These are phyloP conservation scores for Penicillium corylophilum DNA, from an alignment of 2,329 filamentous ascomycete genomes.

Conservation along the genomic window DNA sequence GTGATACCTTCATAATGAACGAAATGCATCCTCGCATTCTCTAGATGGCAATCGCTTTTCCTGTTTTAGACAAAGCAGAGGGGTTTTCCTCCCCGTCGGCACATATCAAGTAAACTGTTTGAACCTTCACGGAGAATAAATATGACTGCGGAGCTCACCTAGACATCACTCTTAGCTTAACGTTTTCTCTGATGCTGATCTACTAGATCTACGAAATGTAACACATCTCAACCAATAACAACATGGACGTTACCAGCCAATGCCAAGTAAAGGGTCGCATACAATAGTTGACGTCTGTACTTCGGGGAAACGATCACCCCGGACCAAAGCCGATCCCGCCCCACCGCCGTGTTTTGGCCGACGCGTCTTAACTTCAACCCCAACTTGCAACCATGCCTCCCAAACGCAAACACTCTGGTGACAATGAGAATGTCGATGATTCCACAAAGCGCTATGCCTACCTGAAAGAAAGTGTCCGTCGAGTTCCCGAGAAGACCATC, in stretches of 20 bases:
- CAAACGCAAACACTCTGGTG: slow-evolving; percentile 29
- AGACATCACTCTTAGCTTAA: neutral
- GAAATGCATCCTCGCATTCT: neutral
- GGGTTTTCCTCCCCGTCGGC: too few relatives aligned
- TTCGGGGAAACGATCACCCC: neutral
- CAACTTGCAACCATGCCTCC: slow-evolving; percentile 22
- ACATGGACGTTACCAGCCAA: neutral
- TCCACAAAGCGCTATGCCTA: slow-evolving; percentile 36
- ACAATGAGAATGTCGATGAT: slow-evolving; percentile 19
- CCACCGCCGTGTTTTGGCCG: slow-evolving; percentile 19
- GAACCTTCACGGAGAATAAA: neutral
- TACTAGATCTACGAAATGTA: neutral
- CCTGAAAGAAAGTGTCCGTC: slow-evolving; percentile 42
- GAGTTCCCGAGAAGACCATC: slow-evolving; percentile 44
- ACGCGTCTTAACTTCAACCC: slow-evolving; percentile 14
- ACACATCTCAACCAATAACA: neutral
- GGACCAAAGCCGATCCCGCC: neutral
- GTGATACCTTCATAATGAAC: neutral
- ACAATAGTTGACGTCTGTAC: neutral
- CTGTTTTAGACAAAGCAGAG: too few relatives aligned
- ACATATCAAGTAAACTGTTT: neutral
- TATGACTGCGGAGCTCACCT: neutral
- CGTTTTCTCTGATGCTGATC: neutral
- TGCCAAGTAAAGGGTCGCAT: neutral
- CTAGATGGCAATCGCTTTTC: neutral